Evolutionary conservation across 2,329 filamentous ascomycete genomes (phyloP).

Genomic region (Exophiala sp.): DNA sequence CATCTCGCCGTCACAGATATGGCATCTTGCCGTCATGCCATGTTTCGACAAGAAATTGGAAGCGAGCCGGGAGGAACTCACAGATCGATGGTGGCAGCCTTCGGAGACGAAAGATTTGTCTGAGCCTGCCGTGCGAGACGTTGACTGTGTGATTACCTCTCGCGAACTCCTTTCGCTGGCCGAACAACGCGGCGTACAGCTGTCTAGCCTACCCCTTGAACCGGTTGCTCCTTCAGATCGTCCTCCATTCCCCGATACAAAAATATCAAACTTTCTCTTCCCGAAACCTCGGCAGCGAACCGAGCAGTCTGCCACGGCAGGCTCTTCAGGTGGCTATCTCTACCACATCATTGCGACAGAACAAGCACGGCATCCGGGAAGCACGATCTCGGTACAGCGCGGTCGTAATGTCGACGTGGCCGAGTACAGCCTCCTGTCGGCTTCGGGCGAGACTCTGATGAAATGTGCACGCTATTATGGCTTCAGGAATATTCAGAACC

Average conservation of each 20-base stretch:
- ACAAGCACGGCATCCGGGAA: slow-evolving; percentile 67
- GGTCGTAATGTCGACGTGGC: slow-evolving; percentile 89
- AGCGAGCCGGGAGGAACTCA: slow-evolving; percentile 88
- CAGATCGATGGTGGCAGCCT: slow-evolving; percentile 67
- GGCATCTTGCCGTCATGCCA: slow-evolving; percentile 95
- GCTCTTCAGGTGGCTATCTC: slow-evolving; percentile 84
- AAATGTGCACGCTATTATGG: slow-evolving; percentile 90
- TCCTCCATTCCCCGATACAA: slow-evolving; percentile 68
- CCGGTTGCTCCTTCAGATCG: slow-evolving; percentile 47
- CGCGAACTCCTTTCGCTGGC: slow-evolving; percentile 90
- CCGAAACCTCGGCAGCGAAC: slow-evolving; percentile 42
- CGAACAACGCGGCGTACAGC: slow-evolving; percentile 71
- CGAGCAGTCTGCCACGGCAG: slow-evolving; percentile 50
- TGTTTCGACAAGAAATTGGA: slow-evolving; percentile 99
- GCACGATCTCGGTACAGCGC: slow-evolving; percentile 65
- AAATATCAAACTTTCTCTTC: slow-evolving; percentile 71
- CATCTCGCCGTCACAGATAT: slow-evolving; percentile 75
- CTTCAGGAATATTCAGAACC: slow-evolving; percentile 96
- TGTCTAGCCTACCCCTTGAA: slow-evolving; percentile 66
- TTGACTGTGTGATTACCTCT: slow-evolving; percentile 97
- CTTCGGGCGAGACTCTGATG: slow-evolving; percentile 60
- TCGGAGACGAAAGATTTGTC: slow-evolving; percentile 35
- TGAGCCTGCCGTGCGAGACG: slow-evolving; percentile 64
- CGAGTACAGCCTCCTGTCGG: slow-evolving; percentile 69
- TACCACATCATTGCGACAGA: slow-evolving; percentile 77